Percentiles rank a stretch among this genome's conserved stretches.
Conservation (phyloP, 306 rosid genomes). For the Cyamopsis tetragonoloba region DNA sequence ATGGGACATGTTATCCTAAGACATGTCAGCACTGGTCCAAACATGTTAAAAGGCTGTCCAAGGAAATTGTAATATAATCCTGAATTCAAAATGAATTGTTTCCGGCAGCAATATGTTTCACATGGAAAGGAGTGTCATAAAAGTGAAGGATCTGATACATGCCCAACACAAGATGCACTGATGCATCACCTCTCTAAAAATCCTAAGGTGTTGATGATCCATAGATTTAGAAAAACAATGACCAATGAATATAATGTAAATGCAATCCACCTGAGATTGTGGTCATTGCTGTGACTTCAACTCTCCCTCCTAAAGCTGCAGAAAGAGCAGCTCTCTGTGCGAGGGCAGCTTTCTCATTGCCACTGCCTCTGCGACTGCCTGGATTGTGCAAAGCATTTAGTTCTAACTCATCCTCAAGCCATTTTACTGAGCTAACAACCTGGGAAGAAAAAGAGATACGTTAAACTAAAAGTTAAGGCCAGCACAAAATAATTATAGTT, state of each 20-base stretch:
- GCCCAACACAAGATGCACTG: background rate
- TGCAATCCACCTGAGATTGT: slow-evolving; percentile 77
- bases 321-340: slow-evolving; percentile 91
- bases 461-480: slow-evolving; percentile 13
- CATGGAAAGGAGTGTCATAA: slow-evolving; percentile 8
- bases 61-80: slow-evolving; percentile 11
- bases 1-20: slow-evolving; percentile 2
- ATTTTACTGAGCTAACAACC: slow-evolving; percentile 99
- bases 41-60: background rate
- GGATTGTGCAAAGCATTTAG: slow-evolving; percentile 98
- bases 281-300: slow-evolving; percentile 82
- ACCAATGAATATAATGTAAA: slow-evolving; percentile 23
- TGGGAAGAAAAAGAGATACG: slow-evolving; percentile 32
- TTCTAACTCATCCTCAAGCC: slow-evolving; percentile 99
- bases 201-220: background rate
- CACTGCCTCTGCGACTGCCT: slow-evolving; percentile 80
- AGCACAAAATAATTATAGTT: background rate
- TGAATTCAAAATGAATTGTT: slow-evolving; percentile 5
- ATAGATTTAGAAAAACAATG: slow-evolving; percentile 1
- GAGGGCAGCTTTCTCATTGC: slow-evolving; percentile 95
- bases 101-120: slow-evolving; percentile 12
- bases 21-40: slow-evolving; percentile 1
- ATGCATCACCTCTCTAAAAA: slow-evolving; percentile 17
- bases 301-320: slow-evolving; percentile 93
- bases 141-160: slow-evolving; percentile 1